Conservation (phyloP, 192 early-diverging fungal genomes). For the Coemansia sp. region DNA sequence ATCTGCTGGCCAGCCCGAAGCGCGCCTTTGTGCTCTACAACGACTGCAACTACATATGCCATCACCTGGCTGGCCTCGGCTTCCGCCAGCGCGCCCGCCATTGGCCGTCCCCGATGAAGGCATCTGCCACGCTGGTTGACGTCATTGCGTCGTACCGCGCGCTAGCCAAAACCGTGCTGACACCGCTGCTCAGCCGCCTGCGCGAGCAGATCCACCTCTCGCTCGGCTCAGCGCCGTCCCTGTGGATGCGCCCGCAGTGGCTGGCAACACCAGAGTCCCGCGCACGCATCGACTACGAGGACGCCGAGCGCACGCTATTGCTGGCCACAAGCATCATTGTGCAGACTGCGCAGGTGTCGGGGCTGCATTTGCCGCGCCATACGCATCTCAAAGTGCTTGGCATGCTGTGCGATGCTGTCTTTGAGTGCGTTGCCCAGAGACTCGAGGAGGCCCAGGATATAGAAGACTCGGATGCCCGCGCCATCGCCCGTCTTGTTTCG, state of each 20-base stretch:
- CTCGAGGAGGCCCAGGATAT: constrained; percentile 16
- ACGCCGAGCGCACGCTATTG: constrained; percentile 18
- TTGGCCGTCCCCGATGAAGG: constrained; percentile 31
- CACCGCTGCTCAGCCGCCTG: constrained; percentile 22
- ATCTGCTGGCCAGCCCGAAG: constrained; percentile 23
- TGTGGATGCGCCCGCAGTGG: constrained; percentile 15
- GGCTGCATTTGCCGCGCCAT: constrained; percentile 19
- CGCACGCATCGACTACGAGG: constrained; percentile 9
- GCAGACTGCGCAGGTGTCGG: constrained; percentile 17
- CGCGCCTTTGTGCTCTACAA: constrained; percentile 45
- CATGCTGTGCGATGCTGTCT: constrained; percentile 18
- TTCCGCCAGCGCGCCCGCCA: constrained; percentile 23
- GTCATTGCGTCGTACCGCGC: constrained; percentile 39
- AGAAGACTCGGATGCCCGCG: constrained; percentile 27
- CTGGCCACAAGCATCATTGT: constrained; percentile 28
- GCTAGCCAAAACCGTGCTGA: constrained; percentile 23
- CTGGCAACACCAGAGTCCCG: constrained; percentile 1
- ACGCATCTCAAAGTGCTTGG: constrained; percentile 32
- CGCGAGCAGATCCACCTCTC: constrained; percentile 17
- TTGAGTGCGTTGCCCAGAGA: constrained; percentile 14
- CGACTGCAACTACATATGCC: constrained; percentile 53
- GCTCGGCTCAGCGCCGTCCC: constrained; percentile 1
- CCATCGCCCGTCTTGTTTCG: constrained; percentile 24
- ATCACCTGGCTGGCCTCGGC: constrained; percentile 41
- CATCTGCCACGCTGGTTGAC: constrained; percentile 45